phyloP scores from a whole-genome alignment of 495 filamentous ascomycete genomes.

The Neurospora cerealis region DNA sequence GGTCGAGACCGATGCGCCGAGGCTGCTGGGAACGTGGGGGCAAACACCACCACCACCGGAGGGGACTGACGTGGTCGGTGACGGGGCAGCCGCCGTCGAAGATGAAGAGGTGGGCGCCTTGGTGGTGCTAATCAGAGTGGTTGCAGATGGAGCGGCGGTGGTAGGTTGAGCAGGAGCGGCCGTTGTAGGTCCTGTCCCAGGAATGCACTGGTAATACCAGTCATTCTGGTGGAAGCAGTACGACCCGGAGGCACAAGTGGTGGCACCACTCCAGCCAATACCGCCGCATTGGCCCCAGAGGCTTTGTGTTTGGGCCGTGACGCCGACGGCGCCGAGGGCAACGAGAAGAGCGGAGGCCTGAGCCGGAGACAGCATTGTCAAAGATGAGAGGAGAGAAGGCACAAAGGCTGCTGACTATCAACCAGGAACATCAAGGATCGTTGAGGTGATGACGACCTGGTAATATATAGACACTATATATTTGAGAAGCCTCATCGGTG shows the following conservation, averaged over 20 bases:
- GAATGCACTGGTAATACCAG: conserved; percentile 34
- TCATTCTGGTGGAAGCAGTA: conserved; percentile 30
- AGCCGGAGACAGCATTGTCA: conserved; percentile 10
- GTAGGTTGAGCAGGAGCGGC: not conserved
- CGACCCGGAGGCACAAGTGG: conserved; percentile 26
- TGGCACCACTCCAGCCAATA: conserved; percentile 29
- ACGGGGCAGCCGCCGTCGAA: not conserved
- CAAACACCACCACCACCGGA: not conserved
- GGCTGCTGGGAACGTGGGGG: conserved; percentile 9
- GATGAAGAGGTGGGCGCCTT: not conserved
- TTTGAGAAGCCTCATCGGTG: not conserved
- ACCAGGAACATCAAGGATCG: not conserved
- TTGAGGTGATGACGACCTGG: not conserved
- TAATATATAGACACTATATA: not conserved
- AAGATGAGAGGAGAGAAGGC: not conserved
- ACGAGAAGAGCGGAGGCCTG: conserved; percentile 12
- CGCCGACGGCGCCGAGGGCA: conserved; percentile 11
- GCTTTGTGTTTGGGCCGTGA: conserved; percentile 6
- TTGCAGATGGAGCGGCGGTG: not conserved
- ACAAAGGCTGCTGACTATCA: not conserved
- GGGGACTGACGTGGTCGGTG: not conserved
- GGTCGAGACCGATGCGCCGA: conserved; percentile 9
- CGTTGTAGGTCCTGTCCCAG: conserved; percentile 8
- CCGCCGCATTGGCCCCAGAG: conserved; percentile 39
- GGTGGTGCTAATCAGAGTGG: not conserved